Evolutionary conservation across 2,329 filamentous ascomycete species (phyloP), one percentile per base, ranked within the genome.

Genomic region (Leptographium galeiforme): DNA sequence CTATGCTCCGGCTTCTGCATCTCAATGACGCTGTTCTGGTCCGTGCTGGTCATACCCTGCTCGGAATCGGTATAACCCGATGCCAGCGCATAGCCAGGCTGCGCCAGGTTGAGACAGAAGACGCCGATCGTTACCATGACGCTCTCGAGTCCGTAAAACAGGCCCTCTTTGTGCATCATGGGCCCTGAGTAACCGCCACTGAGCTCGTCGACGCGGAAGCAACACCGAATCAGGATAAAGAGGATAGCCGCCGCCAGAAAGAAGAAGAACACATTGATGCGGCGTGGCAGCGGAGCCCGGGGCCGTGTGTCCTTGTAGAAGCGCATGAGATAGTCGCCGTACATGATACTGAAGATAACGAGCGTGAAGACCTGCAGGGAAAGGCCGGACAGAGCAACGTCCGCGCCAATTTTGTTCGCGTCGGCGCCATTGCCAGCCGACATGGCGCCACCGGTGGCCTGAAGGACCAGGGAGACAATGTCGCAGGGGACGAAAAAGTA

Each of bases 161-260:
- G 61, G 0, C 63, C 64, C 61, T 81, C 65, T 44, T 79, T 61
- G 6, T 67, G 67, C 43, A 83, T 77, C 53, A 84, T 63, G 6
- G 69, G 63, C 0, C 79, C 81, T 32, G 64, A 61, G 69, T 81
- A 86, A 1, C 82, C 82, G 43, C 81, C 68, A 56, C 75, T 78
- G 56, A 86, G 64, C 66, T 87, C 83, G 11, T 79, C 78, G 45
- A 84, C 78, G 52, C 83, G 73, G 63, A 81, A 60, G 50, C 55
- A 38, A 57, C 77, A 82, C 14, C 83, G 71, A 4, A 75, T 73
- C 40, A 85, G 74, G 58, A 86, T 81, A 44, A 76, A 68, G 2
- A 82, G 50, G 4, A 81, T 79, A 0, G 80, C 75, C 1, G 77
- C 60, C 1, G 67, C 63, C 12, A 84, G 65, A 46, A 74, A 77